Conservation (phyloP, 1,284 basidiomycete genomes). For the Leucoagaricus sp. region DNA sequence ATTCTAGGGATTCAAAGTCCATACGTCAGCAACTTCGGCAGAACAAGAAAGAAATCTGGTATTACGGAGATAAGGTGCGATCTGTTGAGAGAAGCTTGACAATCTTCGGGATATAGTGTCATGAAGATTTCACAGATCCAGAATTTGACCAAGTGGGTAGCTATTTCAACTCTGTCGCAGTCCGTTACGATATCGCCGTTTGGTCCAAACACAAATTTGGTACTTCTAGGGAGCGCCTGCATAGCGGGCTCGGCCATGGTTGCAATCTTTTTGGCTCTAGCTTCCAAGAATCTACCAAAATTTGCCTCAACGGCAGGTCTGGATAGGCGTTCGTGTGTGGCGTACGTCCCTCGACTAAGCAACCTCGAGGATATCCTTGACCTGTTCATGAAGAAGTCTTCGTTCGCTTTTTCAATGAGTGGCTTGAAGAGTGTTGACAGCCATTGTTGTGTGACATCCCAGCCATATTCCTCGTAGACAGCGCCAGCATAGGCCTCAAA, state of each 20-base stretch:
- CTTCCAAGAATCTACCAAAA: conserved; percentile 18
- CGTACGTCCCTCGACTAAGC: conserved; percentile 11
- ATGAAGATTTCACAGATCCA: conserved; percentile 31
- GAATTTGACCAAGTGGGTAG: conserved; percentile 29
- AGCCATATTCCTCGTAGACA: conserved; percentile 30
- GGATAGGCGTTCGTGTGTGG: conserved; percentile 6
- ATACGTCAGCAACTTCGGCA: not conserved
- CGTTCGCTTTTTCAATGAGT: conserved; percentile 27
- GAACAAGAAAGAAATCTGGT: not conserved
- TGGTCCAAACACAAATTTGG: conserved; percentile 8
- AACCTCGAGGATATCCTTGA: conserved; percentile 8
- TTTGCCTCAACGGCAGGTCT: conserved; percentile 16
- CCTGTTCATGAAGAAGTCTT: conserved; percentile 24
- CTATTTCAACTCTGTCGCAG: conserved; percentile 24
- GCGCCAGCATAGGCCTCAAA: conserved; percentile 35
- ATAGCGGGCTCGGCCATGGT: conserved; percentile 7
- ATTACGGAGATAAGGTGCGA: conserved; percentile 30
- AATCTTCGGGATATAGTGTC: conserved; percentile 24
- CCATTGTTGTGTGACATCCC: conserved; percentile 25
- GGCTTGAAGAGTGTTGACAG: conserved; percentile 27
- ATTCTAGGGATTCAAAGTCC: conserved; percentile 11
- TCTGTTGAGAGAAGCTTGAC: conserved; percentile 23
- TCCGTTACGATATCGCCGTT: conserved; percentile 21
- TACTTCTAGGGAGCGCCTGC: not conserved
- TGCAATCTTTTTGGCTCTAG: not conserved